Evolutionary conservation across 2,329 filamentous ascomycete species (phyloP).

Genomic region (Xylariaceae sp.): DNA sequence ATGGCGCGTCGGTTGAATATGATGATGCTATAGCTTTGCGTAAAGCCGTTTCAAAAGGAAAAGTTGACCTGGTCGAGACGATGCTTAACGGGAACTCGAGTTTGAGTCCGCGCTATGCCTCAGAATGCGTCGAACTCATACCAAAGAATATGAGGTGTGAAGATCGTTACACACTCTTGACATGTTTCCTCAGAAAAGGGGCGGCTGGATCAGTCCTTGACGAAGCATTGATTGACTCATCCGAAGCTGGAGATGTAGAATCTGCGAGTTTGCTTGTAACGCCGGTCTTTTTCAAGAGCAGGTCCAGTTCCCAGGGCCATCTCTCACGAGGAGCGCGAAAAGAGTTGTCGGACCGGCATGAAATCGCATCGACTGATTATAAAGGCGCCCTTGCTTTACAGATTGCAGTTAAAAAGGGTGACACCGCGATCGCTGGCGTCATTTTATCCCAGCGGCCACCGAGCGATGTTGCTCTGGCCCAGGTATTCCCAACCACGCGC

Average conservation of each 20-base stretch:
- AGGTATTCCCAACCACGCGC: conserved; percentile 48
- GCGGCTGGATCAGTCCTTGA: conserved; percentile 46
- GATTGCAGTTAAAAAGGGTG: conserved; percentile 45
- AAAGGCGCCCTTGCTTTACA: conserved; percentile 51
- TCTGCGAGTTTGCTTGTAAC: conserved; percentile 50
- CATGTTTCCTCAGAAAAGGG: conserved; percentile 48
- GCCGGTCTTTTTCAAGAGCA: conserved; percentile 41
- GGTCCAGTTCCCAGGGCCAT: conserved; percentile 25
- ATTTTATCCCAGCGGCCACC: conserved; percentile 48
- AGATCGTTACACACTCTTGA: conserved; percentile 44
- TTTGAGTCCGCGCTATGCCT: conserved; percentile 46
- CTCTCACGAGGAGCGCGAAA: conserved; percentile 30
- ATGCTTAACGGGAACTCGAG: conserved; percentile 44
- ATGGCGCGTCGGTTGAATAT: conserved; percentile 55
- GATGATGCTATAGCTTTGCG: conserved; percentile 49
- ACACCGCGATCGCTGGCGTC: conserved; percentile 42
- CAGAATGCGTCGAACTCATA: conserved; percentile 48
- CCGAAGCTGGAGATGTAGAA: conserved; percentile 45
- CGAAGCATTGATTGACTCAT: conserved; percentile 50
- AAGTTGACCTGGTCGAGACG: conserved; percentile 45
- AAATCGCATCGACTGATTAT: conserved; percentile 51
- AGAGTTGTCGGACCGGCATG: conserved; percentile 42
- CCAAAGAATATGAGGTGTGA: conserved; percentile 46
- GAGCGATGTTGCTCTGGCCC: conserved; percentile 44
- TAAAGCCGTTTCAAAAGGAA: conserved; percentile 46